These are phyloP conservation scores for Pyrus betulifolia DNA, from an alignment of 306 rosid genomes.

Conservation along the genomic window DNA sequence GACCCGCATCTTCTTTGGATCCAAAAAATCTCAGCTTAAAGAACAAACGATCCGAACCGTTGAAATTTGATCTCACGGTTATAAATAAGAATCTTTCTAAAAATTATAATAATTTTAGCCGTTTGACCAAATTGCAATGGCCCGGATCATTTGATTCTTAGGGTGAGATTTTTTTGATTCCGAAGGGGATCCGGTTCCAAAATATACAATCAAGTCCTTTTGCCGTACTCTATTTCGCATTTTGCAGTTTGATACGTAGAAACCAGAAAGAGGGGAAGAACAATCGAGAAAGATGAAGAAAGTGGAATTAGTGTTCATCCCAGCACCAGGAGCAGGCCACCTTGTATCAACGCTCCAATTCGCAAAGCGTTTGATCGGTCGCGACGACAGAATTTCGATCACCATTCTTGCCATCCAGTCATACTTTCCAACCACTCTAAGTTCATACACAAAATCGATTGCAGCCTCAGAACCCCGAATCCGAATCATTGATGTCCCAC, in stretches of 20 bases:
- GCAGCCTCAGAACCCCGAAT: conserved; percentile 29
- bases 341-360: conserved; percentile 39
- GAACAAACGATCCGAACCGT: no score
- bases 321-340: conserved; percentile 46
- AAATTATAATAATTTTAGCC: no score
- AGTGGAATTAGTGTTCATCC: conserved; percentile 40
- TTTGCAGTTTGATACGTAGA: no score
- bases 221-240: no score
- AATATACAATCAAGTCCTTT: no score
- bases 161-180: no score
- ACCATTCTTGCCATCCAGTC: conserved; percentile 35
- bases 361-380: conserved; percentile 29
- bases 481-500: conserved; percentile 41
- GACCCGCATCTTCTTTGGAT: no score
- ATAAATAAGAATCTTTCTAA: accelerated
- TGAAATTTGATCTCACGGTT: no score
- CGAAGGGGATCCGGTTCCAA: no score
- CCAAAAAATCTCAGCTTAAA: no score
- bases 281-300: conserved; percentile 1
- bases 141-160: no score
- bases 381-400: conserved; percentile 25
- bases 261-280: background rate
- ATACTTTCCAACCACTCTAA: conserved; percentile 7
- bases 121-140: no score
- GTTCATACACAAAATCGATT: conserved; percentile 32